Percentiles rank a stretch among this genome's conserved stretches.
Conservation (phyloP, 345 rosid genomes). For the Eucalyptus dawsonii region DNA sequence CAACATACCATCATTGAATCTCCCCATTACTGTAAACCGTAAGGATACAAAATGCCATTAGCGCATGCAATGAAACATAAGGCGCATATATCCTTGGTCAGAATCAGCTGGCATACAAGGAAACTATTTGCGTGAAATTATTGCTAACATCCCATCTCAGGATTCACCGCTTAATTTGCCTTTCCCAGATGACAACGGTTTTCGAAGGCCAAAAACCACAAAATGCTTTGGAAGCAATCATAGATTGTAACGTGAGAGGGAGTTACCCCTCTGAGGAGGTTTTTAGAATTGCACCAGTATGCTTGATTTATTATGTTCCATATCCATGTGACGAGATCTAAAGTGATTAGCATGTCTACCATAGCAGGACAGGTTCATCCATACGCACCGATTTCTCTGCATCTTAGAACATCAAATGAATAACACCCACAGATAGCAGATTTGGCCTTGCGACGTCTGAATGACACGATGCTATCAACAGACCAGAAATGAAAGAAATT, state of each 20-base stretch:
- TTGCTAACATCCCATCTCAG: background rate
- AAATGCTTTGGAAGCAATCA: conserved; percentile 20
- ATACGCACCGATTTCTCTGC: background rate
- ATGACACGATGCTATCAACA: conserved; percentile 17
- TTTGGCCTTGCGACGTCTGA: conserved; percentile 33
- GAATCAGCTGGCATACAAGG: background rate
- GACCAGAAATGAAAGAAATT: conserved; percentile 49
- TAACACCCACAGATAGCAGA: conserved; percentile 27
- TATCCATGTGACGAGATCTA: background rate
- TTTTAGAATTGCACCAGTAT: background rate
- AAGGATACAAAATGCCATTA: background rate
- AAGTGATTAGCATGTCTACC: background rate
- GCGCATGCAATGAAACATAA: background rate
- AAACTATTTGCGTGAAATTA: background rate
- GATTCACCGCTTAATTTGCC: background rate
- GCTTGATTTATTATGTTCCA: background rate
- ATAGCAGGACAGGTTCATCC: background rate
- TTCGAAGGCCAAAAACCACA: conserved; percentile 28
- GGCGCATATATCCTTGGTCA: background rate
- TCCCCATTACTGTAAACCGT: background rate
- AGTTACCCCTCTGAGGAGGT: conserved; percentile 33
- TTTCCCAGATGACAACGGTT: conserved; percentile 13
- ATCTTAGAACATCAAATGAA: background rate
- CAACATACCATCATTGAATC: background rate
- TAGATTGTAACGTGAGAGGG: conserved; percentile 29